phyloP scores from a whole-genome alignment of 352 stramenopile genomes.

The Achlya hypogyna region DNA sequence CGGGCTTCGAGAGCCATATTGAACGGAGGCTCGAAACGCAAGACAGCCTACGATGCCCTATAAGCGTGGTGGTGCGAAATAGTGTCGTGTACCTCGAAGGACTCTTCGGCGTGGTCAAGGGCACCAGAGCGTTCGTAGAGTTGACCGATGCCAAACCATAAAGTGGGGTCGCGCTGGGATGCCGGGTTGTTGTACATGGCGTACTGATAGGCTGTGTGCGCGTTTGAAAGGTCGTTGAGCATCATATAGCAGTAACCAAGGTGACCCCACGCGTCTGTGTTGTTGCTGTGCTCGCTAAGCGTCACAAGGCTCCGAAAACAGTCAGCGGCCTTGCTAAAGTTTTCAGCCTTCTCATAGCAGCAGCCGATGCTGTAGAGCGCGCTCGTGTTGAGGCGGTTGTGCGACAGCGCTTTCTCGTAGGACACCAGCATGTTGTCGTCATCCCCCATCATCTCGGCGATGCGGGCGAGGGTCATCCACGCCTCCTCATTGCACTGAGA shows the following conservation, averaged over 20 bases:
- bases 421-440: constrained; percentile 83
- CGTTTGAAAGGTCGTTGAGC: constrained; percentile 84
- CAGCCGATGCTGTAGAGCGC: constrained; percentile 77
- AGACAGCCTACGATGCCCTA: constrained; percentile 31
- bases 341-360: constrained; percentile 81
- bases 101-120: constrained; percentile 77
- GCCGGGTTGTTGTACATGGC: constrained; percentile 86
- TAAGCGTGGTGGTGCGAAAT: not conserved
- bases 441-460: constrained; percentile 86
- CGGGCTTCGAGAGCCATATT: constrained; percentile 84
- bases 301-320: constrained; percentile 79
- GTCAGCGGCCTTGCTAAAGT: constrained; percentile 81
- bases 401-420: constrained; percentile 81
- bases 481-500: constrained; percentile 73
- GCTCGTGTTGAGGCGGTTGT: constrained; percentile 78
- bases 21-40: constrained; percentile 80
- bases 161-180: constrained; percentile 78
- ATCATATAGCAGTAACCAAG: constrained; percentile 83
- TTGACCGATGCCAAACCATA: constrained; percentile 83
- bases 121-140: constrained; percentile 78
- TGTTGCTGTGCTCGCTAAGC: constrained; percentile 57
- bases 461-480: constrained; percentile 71
- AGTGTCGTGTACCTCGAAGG: constrained; percentile 38
- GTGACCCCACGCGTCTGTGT: constrained; percentile 78
- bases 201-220: constrained; percentile 81